phyloP scores from a whole-genome alignment of 2,329 filamentous ascomycete species.

The Helotiales sp. region DNA sequence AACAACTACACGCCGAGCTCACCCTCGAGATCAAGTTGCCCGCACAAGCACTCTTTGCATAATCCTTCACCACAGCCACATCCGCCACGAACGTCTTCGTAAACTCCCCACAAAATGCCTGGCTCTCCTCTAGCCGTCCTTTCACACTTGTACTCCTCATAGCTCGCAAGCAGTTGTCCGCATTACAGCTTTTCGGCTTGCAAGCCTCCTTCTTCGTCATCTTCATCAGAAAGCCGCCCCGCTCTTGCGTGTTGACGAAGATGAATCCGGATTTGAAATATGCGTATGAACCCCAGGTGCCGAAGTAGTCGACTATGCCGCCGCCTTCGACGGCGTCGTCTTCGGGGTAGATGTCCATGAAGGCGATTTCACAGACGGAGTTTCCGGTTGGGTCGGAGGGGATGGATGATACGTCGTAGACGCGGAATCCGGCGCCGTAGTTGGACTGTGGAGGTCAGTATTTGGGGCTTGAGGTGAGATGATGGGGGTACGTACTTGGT shows the following conservation, averaged over 20 bases:
- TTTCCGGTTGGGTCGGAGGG: slow-evolving; percentile 41
- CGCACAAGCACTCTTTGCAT: slow-evolving; percentile 17
- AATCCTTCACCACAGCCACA: slow-evolving; percentile 17
- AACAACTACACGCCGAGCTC: slow-evolving; percentile 24
- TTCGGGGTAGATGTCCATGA: slow-evolving; percentile 42
- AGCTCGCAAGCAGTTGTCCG: slow-evolving; percentile 46
- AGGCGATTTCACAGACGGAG: slow-evolving; percentile 49
- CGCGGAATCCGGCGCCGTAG: slow-evolving; percentile 54
- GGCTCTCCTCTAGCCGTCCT: slow-evolving; percentile 42
- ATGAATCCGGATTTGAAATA: slow-evolving; percentile 49
- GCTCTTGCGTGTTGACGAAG: slow-evolving; percentile 47
- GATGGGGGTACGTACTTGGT: not conserved
- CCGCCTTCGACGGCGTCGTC: slow-evolving; percentile 36
- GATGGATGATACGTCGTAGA: slow-evolving; percentile 45
- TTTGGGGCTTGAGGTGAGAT: not conserved
- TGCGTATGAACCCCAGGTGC: slow-evolving; percentile 49
- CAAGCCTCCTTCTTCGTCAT: slow-evolving; percentile 18
- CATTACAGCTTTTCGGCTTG: slow-evolving; percentile 22
- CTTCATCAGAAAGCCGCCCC: slow-evolving; percentile 39
- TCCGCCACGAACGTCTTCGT: slow-evolving; percentile 22
- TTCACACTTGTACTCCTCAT: slow-evolving; percentile 41
- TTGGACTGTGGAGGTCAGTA: slow-evolving; percentile 39
- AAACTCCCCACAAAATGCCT: slow-evolving; percentile 41
- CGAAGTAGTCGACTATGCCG: slow-evolving; percentile 49
- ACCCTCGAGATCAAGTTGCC: slow-evolving; percentile 19